Base-by-base conservation (phyloP, 2,329 filamentous ascomycete genomes). In the Colletotrichum euphorbiae region DNA sequence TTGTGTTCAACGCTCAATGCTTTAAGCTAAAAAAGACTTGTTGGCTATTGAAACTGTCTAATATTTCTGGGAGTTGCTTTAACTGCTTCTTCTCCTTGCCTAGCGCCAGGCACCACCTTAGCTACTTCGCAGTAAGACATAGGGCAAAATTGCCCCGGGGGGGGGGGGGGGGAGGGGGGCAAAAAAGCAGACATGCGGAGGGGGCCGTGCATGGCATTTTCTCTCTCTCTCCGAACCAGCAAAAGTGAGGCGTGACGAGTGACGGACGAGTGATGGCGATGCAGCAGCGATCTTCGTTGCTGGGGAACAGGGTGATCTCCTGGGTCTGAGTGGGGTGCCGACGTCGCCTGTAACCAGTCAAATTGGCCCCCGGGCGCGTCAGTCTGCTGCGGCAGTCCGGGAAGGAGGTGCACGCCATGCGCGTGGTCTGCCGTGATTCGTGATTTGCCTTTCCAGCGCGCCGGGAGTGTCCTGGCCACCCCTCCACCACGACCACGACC, bases 271-370 rank as follows among this genome's bases (percentile, higher is more conserved):
- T 61, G 67, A 46, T 56, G 58, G 45, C 57, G 67, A 46, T 56
- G 58, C 66, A 50, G 50, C 67, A 69, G 67, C 67, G 67, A 62
- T 67, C 50, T 61, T 67, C 45, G 68, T 69, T 70, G 68, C 68
- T 70, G 59, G 68, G 68, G 64, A 70, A 70, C 64, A 69, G 59
- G 54, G 64, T 58, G 40, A 46, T 52, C 36, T 54, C 67, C 48
- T 54, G 48, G 17, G 55, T 56, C 55, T 28, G 31, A 56, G 58
- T 54, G 60, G 63, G 56, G 56, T 33, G 11, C 28, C n/a, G 36
- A 58, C 48, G 50, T 52, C 13, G 45, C 17, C 45, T 48, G 17
- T 48, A 48, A 8, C 45, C 45, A 24, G 36, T 38, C 6, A 38
- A 4, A 38, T 38, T 38, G 36, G 13, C 28, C 28, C 28, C 28